Conservation (phyloP, 2,329 filamentous ascomycete species). For the Calonectria fujianensis region DNA sequence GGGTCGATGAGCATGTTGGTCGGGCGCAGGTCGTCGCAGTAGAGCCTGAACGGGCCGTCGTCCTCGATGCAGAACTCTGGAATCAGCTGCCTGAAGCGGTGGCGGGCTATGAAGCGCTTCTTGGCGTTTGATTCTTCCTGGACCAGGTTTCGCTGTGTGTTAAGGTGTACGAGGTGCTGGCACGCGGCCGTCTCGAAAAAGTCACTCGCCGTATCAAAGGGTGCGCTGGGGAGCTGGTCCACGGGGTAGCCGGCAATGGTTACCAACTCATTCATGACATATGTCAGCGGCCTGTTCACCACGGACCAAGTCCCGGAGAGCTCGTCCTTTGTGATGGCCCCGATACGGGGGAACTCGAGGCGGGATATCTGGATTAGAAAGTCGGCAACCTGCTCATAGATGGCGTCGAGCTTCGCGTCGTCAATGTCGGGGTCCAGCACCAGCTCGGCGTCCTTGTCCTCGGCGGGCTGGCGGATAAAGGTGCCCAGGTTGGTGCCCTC, state of each 20-base stretch:
- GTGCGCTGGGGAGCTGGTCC: constrained; percentile 53
- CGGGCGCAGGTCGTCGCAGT: constrained; percentile 63
- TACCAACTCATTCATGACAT: constrained; percentile 63
- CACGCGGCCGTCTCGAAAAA: constrained; percentile 56
- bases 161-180: constrained; percentile 55
- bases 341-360: constrained; percentile 57
- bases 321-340: constrained; percentile 57
- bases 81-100: constrained; percentile 58
- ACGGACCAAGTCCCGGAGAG: constrained; percentile 55
- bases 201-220: constrained; percentile 57
- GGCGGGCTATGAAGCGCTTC: constrained; percentile 58
- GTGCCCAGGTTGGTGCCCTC: constrained; percentile 51
- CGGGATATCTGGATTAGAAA: constrained; percentile 57
- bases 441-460: constrained; percentile 49
- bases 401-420: constrained; percentile 43
- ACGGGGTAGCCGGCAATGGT: constrained; percentile 57
- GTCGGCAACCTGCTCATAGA: constrained; percentile 53
- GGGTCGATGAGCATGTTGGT: constrained; percentile 63
- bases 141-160: constrained; percentile 58
- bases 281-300: constrained; percentile 60
- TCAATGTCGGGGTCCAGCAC: constrained; percentile 50
- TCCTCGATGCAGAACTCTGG: constrained; percentile 56
- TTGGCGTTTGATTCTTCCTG: constrained; percentile 53
- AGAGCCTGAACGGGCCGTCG: constrained; percentile 60
- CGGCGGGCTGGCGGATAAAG: constrained; percentile 53